Evolutionary conservation across 2,329 filamentous ascomycete genomes (phyloP), one percentile per base, ranked within the genome.

Genomic region (Ilyonectria mors-panacis): DNA sequence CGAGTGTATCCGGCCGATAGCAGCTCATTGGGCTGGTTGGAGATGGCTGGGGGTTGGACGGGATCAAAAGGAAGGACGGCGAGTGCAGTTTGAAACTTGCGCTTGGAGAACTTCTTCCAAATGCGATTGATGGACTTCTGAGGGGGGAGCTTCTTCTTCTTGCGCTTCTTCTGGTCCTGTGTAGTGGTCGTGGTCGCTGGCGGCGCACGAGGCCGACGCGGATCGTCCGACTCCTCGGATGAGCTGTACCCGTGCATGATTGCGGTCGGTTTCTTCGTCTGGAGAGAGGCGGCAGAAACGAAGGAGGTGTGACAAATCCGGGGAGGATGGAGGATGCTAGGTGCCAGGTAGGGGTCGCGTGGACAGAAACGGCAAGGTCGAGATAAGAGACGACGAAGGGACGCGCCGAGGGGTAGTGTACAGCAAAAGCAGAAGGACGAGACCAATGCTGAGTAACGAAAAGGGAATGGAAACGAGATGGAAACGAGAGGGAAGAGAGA

Each of bases 61-160:
- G 89, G 85, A 61, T 91, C 88, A 76, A 91, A 91, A 1, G 91
- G 91, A 1, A 93, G 82, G 44, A 93, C 86, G 3, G 87, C 85
- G 39, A 91, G 86, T 4, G 91, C 89, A 78, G 90, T 92, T 76
- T 86, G 88, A 74, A 91, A 92, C 66, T 88, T 87, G 62, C 79
- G 79, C 73, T 87, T 85, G 15, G 85, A 85, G 72, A 91, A 90
- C 26, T 83, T 85, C 75, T 86, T 86, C 91, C 91, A 93, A 68
- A 91, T 89, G 65, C 86, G 86, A 77, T 92, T 89, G 77, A 93
- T 91, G 66, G 85, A 86, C 74, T 89, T 85, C 77, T 93, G 91
- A 1, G 91, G 91, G 15, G 88, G 83, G 69, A 87, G 85, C 74
- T 85, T 76, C 74, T 76, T 77, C 78, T 89, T 77, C 59, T 68